These are phyloP conservation scores for Alternaria brassicicola DNA, from an alignment of 2,329 filamentous ascomycete genomes.

Conservation along the genomic window DNA sequence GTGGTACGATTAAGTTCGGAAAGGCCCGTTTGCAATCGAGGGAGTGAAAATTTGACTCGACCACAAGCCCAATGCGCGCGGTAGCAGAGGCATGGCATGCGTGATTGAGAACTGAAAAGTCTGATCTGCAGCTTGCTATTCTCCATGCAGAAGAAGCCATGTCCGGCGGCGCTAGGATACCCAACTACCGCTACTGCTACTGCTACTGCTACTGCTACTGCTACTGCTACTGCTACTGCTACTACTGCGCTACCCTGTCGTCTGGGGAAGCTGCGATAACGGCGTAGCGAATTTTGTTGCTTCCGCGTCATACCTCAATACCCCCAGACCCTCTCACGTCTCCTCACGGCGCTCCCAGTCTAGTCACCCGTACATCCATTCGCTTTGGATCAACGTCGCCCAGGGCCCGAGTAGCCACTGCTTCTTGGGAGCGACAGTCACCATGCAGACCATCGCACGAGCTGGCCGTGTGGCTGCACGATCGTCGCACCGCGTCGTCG, in stretches of 20 bases:
- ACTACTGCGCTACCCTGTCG: background rate
- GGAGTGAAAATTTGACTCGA: background rate
- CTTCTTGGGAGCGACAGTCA: constrained; percentile 35
- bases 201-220: no score
- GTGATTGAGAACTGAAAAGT: background rate
- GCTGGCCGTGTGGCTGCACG: constrained; percentile 46
- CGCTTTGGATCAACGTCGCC: constrained; percentile 20
- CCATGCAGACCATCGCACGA: constrained; percentile 49
- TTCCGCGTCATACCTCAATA: constrained; percentile 26
- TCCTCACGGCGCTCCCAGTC: constrained; percentile 19
- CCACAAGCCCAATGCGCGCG: background rate
- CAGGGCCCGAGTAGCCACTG: constrained; percentile 15
- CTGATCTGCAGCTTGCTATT: constrained; percentile 1
- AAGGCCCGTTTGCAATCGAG: background rate
- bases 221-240: no score
- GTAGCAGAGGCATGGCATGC: background rate
- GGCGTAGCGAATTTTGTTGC: constrained; percentile 40
- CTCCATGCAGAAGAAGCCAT: background rate
- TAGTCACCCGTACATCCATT: constrained; percentile 25
- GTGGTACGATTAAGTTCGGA: background rate
- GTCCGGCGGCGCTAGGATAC: background rate
- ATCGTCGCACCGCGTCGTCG: constrained; percentile 43
- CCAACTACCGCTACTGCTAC: no score
- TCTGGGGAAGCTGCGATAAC: constrained; percentile 21
- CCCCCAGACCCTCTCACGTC: background rate